These are phyloP conservation scores for Juglanconis sp. DNA, from an alignment of 2,329 filamentous ascomycete species.

Conservation along the genomic window DNA sequence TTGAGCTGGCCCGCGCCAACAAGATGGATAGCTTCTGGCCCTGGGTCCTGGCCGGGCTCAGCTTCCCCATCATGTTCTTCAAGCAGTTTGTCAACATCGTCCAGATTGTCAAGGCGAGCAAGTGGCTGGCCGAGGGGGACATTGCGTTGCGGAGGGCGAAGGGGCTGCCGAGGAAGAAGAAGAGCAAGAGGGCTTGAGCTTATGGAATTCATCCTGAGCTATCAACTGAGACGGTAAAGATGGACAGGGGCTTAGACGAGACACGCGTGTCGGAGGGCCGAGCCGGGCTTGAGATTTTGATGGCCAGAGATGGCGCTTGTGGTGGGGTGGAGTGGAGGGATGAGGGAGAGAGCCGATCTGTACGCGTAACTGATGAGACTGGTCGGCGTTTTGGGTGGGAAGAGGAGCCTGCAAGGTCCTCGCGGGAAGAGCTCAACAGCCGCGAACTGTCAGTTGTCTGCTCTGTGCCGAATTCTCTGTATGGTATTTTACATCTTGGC, in stretches of 20 bases:
- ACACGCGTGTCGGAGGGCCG: too few species aligned
- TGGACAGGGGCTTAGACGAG: too few species aligned
- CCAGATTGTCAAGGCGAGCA: conserved; percentile 89
- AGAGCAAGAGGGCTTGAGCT: conserved; percentile 18
- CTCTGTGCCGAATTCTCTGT: not conserved
- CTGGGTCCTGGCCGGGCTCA: conserved; percentile 78
- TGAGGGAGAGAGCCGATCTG: not conserved
- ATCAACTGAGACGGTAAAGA: too few species aligned
- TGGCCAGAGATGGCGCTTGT: too few species aligned
- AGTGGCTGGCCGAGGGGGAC: conserved; percentile 92
- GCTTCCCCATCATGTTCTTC: conserved; percentile 79
- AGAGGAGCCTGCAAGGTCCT: not conserved
- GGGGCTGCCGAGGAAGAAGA: conserved; percentile 49
- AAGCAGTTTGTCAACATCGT: conserved; percentile 96
- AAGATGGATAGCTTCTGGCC: conserved; percentile 67
- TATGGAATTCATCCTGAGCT: not conserved
- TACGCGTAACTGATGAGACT: not conserved
- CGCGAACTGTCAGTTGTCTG: not conserved
- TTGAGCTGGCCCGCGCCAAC: conserved; percentile 90
- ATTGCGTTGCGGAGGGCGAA: conserved; percentile 56
- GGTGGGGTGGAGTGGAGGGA: not conserved
- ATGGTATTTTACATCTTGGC: not conserved
- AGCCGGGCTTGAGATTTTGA: too few species aligned
- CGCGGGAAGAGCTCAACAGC: not conserved
- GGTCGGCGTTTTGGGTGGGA: not conserved